Conservation (phyloP, 805 yeast species). For the Yarrowia sp. region DNA sequence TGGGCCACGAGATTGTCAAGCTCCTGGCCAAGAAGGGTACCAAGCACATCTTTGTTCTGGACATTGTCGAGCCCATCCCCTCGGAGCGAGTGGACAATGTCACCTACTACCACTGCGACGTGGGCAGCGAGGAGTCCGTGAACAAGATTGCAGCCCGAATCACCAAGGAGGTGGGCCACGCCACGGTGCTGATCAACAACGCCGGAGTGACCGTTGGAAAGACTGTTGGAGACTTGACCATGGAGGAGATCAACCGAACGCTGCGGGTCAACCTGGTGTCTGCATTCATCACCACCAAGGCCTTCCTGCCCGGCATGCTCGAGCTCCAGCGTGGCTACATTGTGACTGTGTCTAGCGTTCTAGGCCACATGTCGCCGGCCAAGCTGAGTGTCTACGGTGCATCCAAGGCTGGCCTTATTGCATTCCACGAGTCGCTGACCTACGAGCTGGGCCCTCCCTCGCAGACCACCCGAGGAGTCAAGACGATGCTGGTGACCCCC, state of each 20-base stretch:
- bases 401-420: slow-evolving; percentile 83
- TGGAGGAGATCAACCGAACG: slow-evolving; percentile 66
- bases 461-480: slow-evolving; percentile 54
- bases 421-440: slow-evolving; percentile 80
- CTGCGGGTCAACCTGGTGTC: slow-evolving; percentile 74
- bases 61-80: slow-evolving; percentile 56
- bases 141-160: slow-evolving; percentile 54
- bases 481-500: slow-evolving; percentile 80
- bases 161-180: slow-evolving; percentile 59
- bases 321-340: slow-evolving; percentile 69
- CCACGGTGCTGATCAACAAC: slow-evolving; percentile 78
- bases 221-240: slow-evolving; percentile 59
- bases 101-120: slow-evolving; percentile 71
- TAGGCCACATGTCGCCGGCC: slow-evolving; percentile 88
- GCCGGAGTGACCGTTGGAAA: slow-evolving; percentile 77
- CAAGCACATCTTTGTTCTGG: slow-evolving; percentile 67
- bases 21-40: slow-evolving; percentile 56
- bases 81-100: slow-evolving; percentile 54
- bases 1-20: slow-evolving; percentile 70
- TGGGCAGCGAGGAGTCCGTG: slow-evolving; percentile 61
- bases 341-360: slow-evolving; percentile 80
- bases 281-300: slow-evolving; percentile 70
- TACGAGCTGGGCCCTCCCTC: slow-evolving; percentile 68
- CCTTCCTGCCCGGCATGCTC: slow-evolving; percentile 78
- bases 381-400: slow-evolving; percentile 83